Evolutionary conservation across 2,329 filamentous ascomycete genomes (phyloP), one percentile per base, ranked within the genome.

Genomic region (Myriosclerotinia duriaeana): DNA sequence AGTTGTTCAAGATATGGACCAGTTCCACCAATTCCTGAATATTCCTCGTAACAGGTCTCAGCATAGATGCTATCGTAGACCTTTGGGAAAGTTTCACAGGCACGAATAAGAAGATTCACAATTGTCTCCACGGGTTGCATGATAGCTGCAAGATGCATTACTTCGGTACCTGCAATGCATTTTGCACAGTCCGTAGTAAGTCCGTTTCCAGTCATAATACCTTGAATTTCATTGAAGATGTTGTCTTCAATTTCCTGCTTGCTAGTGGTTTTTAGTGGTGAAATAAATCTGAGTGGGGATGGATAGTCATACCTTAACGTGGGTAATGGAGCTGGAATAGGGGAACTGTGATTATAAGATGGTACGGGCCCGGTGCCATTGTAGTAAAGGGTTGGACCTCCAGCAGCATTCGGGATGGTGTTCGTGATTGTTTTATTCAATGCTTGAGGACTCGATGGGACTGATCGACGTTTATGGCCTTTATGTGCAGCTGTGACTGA

Each of bases 71-170:
- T 66, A 36, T 64, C 65, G 12, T 44, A 42, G 12, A 66, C 59
- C 26, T 42, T 56, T 15, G 65, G 65, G 34, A 66, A 64, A 8
- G 52, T 26, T 30, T 66, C 65, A 36, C 65, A 66, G 5, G 65
- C 59, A 54, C 65, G 38, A 38, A 56, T 66, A 44, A 66, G 40
- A n/a, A 66, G 53, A 20, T 56, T 64, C n/a, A 56, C 59, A 42
- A 66, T 53, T 8, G 52, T 56, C 15, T 53, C 44, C 34, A 53
- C 65, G 5, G 59, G 59, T 50, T 64, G 60, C 34, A 53, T 66
- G 44, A 66, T 66, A n/a, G 59, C 65, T 42, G 59, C 65, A 14
- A 56, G 20, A 56, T 66, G 65, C 65, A 64, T 64, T 3, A 64
- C 42, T 36, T 66, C 59, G 2, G 65, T 66, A 17, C 59, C 42